Evolutionary conservation across 805 yeast species (phyloP).

Genomic region (Debaryomyces maramus): DNA sequence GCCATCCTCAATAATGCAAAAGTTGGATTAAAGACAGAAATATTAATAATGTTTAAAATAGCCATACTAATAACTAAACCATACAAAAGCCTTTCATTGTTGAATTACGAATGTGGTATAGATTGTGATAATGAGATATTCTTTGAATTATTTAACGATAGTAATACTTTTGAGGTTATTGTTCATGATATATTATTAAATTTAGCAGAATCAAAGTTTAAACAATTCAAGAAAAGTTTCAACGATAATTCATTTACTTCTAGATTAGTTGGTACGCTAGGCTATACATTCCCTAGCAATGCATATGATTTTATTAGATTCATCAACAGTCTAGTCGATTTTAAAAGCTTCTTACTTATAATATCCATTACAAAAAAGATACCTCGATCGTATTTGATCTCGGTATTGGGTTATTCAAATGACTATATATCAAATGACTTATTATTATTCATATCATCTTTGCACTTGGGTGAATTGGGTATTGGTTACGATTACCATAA

Average conservation of each 20-base stretch:
- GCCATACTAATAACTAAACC: conserved; percentile 29
- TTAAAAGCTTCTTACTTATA: conserved; percentile 30
- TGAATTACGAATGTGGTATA: conserved; percentile 11
- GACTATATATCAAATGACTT: conserved; percentile 20
- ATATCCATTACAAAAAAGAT: conserved; percentile 26
- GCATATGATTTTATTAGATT: background rate
- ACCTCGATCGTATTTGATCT: conserved; percentile 21
- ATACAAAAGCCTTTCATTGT: conserved; percentile 25
- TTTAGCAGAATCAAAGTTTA: conserved; percentile 22
- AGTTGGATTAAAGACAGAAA: conserved; percentile 15
- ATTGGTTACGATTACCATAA: conserved; percentile 25
- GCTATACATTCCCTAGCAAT: conserved; percentile 17
- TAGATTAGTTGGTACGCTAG: conserved; percentile 13
- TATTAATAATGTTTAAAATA: conserved; percentile 24
- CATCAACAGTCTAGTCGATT: conserved; percentile 20
- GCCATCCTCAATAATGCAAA: background rate
- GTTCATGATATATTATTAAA: conserved; percentile 20
- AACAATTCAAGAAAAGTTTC: conserved; percentile 13
- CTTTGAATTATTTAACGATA: conserved; percentile 19
- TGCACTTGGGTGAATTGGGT: conserved; percentile 28
- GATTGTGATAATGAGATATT: background rate
- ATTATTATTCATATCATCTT: conserved; percentile 23
- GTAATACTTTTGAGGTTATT: conserved; percentile 13
- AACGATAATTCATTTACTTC: conserved; percentile 7
- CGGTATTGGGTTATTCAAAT: conserved; percentile 26